A percentile compares a stretch with the other conserved stretches of the same genome.
Evolutionary conservation across 768 basidiomycete genomes (phyloP).

Genomic region (Amanita jacksonii): DNA sequence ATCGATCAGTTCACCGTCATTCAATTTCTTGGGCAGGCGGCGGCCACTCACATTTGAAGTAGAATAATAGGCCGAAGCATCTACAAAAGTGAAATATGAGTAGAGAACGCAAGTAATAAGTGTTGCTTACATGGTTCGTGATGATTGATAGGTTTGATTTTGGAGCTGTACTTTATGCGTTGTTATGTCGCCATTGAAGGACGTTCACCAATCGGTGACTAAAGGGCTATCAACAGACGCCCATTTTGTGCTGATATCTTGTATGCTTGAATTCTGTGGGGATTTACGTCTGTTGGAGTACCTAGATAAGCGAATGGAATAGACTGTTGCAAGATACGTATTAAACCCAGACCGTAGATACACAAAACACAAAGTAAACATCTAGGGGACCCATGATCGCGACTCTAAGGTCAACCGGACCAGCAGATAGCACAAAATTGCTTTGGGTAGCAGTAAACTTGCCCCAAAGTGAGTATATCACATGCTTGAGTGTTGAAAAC

Average conservation of each 20-base stretch:
- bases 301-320: conserved; percentile 50
- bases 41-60: conserved; percentile 36
- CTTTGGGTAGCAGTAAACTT: conserved; percentile 67
- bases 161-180: conserved; percentile 51
- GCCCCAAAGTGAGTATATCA: conserved; percentile 1
- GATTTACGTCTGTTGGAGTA: conserved; percentile 34
- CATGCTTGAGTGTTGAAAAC: no score
- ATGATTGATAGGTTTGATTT: conserved; percentile 33
- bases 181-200: conserved; percentile 32
- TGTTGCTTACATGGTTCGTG: conserved; percentile 46
- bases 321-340: conserved; percentile 48
- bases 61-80: conserved; percentile 59
- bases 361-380: conserved; percentile 23
- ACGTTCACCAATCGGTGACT: conserved; percentile 50
- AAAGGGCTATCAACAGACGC: conserved; percentile 37
- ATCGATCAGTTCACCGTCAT: no score
- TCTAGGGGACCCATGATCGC: conserved; percentile 63
- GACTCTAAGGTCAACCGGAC: conserved; percentile 52
- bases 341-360: neutral
- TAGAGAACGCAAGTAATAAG: neutral
- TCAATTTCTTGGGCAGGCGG: no score
- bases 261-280: conserved; percentile 47
- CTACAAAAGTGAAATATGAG: conserved; percentile 22
- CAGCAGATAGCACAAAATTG: conserved; percentile 52
- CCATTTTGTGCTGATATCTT: conserved; percentile 56